Evolutionary conservation across 2,329 filamentous ascomycete genomes (phyloP).

Genomic region (Fusarium sp.): DNA sequence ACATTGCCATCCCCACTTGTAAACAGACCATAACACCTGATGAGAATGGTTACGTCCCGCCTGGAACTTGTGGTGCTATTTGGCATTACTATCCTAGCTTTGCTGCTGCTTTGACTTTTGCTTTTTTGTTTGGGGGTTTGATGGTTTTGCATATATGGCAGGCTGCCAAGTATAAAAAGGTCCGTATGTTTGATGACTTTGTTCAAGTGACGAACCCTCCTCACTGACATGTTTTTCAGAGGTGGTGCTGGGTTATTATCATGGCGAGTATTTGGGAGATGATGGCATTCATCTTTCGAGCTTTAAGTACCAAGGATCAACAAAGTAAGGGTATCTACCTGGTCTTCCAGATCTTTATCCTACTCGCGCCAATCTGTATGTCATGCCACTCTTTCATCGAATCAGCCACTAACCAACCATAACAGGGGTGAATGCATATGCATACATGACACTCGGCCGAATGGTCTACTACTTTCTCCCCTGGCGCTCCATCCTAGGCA

Average conservation of each 20-base stretch:
- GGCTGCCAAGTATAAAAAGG: constrained; percentile 35
- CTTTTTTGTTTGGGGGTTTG: constrained; percentile 39
- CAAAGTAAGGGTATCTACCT: constrained; percentile 29
- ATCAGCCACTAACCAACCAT: constrained; percentile 7
- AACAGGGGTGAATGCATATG: constrained; percentile 57
- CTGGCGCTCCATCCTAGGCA: constrained; percentile 48
- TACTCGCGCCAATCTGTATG: constrained; percentile 37
- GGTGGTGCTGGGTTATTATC: constrained; percentile 51
- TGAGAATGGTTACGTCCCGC: constrained; percentile 47
- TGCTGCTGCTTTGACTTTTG: constrained; percentile 42
- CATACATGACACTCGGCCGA: constrained; percentile 57
- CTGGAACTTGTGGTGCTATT: constrained; percentile 44
- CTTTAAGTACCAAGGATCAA: constrained; percentile 34
- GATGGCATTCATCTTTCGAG: constrained; percentile 34
- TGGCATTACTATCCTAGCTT: constrained; percentile 50
- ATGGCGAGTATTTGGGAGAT: constrained; percentile 48
- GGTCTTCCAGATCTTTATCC: constrained; percentile 39
- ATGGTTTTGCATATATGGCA: constrained; percentile 34
- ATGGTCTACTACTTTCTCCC: constrained; percentile 58
- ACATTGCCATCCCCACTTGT: constrained; percentile 49
- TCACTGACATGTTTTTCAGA: constrained; percentile 19
- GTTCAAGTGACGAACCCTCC: no score
- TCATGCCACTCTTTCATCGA: accelerated
- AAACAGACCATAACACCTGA: constrained; percentile 48
- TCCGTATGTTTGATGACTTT: constrained; percentile 33